Evolutionary conservation across 192 early-diverging fungal species (phyloP), one percentile per base, ranked within the genome.

Genomic region (Dispira parvispora): DNA sequence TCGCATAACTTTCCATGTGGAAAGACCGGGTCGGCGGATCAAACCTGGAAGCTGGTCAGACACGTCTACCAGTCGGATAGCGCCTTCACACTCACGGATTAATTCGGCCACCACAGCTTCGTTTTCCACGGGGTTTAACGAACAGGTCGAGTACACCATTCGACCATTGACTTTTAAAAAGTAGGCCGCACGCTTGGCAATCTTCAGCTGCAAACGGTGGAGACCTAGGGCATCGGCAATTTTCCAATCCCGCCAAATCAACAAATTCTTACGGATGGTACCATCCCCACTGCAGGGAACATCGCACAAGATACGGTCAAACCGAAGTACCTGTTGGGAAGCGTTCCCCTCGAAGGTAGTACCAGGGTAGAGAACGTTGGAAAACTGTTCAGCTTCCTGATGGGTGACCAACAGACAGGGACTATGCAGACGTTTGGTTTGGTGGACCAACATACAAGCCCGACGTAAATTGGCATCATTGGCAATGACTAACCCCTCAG

Each of bases 281-380:
- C 93, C 96, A 67, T 99, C 96, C 61, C 96, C 96, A 64, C 88
- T 85, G 81, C 96, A 99, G 2, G 96, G 96, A 14, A 98, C 96
- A 73, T 99, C 96, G 61, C 84, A 87, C 44, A 99, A 79, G 52
- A 99, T 91, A 56, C 95, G 84, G 70, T 99, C 96, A 80, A 99
- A 99, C 67, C 89, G 86, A 61, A 94, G 73, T 1, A 75, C 62
- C 66, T 68, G 62, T 63, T 71, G 63, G 16, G 56, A 52, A 26
- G 45, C 46, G 62, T 67, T 56, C 54, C 62, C 43, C 16, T 64
- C 26, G 9, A 26, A 63, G 43, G 25, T n/a, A 20, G 18, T 9
- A 62, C 64, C 65, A 16, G 55, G 55, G 38, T 57, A 57, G 27
- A 57, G 70, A 63, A 94, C 82, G 67, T 80, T 78, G 13, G 93